A percentile compares a stretch with the other conserved stretches of the same genome.
Evolutionary conservation across 2,329 filamentous ascomycete genomes (phyloP).

Genomic region (Sporothrix protearum): DNA sequence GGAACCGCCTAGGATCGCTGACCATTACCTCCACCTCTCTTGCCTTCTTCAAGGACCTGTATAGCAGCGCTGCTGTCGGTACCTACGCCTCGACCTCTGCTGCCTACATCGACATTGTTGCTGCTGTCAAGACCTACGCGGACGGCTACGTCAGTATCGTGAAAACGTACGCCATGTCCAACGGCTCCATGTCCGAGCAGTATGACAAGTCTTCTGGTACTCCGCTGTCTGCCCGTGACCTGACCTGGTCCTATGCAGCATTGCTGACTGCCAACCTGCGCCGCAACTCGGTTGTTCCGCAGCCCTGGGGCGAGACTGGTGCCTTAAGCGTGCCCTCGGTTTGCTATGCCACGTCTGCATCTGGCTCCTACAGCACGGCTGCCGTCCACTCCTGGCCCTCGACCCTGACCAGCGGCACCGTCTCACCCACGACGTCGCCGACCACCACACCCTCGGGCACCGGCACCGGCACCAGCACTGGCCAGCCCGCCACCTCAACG

Average conservation of each 20-base stretch:
- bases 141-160: slow-evolving; percentile 61
- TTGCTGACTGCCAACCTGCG: slow-evolving; percentile 62
- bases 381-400: slow-evolving; percentile 5
- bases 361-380: slow-evolving; percentile 50
- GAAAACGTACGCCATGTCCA: slow-evolving; percentile 56
- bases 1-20: slow-evolving; percentile 61
- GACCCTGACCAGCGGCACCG: slow-evolving; percentile 41
- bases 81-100: slow-evolving; percentile 50
- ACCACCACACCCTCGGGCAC: background rate
- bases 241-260: slow-evolving; percentile 72
- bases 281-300: slow-evolving; percentile 52
- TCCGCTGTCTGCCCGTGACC: slow-evolving; percentile 60
- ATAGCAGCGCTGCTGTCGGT: slow-evolving; percentile 55
- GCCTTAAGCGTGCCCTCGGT: slow-evolving; percentile 41
- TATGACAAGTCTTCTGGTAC: slow-evolving; percentile 51
- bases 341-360: slow-evolving; percentile 47
- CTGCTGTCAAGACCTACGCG: slow-evolving; percentile 56
- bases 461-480: background rate
- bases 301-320: slow-evolving; percentile 45
- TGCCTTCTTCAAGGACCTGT: slow-evolving; percentile 67
- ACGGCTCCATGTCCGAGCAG: slow-evolving; percentile 67
- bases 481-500: background rate
- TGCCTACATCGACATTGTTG: slow-evolving; percentile 52
- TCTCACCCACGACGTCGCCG: slow-evolving; percentile 28
- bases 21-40: slow-evolving; percentile 62